Conservation (phyloP, 2,329 filamentous ascomycete species). For the Cyphellophora attinorum region DNA sequence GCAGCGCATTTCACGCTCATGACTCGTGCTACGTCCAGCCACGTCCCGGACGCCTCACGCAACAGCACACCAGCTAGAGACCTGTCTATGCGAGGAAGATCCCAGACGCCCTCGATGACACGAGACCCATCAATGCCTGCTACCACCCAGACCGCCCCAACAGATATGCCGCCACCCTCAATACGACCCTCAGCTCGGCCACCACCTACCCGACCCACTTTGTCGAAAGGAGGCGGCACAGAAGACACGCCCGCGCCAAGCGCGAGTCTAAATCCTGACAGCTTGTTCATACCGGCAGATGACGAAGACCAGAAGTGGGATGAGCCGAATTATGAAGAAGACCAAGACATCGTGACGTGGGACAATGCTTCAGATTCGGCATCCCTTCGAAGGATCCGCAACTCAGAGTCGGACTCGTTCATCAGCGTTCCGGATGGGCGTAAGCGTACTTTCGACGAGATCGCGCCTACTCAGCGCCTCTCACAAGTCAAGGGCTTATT, state of each 20-base stretch:
- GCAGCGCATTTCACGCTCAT: slow-evolving; percentile 54
- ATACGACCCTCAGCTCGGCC: slow-evolving; percentile 2
- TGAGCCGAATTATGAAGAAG: slow-evolving; percentile 44
- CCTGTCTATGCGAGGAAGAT: slow-evolving; percentile 30
- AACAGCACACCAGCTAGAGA: slow-evolving; percentile 22
- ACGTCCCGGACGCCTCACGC: slow-evolving; percentile 28
- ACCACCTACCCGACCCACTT: slow-evolving; percentile 8
- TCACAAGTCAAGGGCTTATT: slow-evolving; percentile 38
- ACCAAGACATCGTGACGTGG: slow-evolving; percentile 28
- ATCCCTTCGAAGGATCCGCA: slow-evolving; percentile 23
- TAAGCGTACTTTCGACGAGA: slow-evolving; percentile 22
- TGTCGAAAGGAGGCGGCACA: slow-evolving; percentile 10
- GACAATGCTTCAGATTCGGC: slow-evolving; percentile 40
- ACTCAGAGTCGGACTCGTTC: slow-evolving; percentile 23
- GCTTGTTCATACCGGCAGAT: slow-evolving; percentile 49
- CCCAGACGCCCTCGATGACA: slow-evolving; percentile 16
- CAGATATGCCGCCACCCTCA: slow-evolving; percentile 19
- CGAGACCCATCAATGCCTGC: slow-evolving; percentile 6
- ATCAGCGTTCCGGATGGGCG: slow-evolving; percentile 9
- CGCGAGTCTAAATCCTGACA: slow-evolving; percentile 42
- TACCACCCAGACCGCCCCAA: slow-evolving; percentile 3
- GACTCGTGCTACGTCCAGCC: slow-evolving; percentile 49
- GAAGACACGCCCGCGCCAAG: slow-evolving; percentile 24
- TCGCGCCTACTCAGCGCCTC: slow-evolving; percentile 38
- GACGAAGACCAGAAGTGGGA: slow-evolving; percentile 51